phyloP scores from a whole-genome alignment of 257 asterid species.

The Lycium ferocissimum region DNA sequence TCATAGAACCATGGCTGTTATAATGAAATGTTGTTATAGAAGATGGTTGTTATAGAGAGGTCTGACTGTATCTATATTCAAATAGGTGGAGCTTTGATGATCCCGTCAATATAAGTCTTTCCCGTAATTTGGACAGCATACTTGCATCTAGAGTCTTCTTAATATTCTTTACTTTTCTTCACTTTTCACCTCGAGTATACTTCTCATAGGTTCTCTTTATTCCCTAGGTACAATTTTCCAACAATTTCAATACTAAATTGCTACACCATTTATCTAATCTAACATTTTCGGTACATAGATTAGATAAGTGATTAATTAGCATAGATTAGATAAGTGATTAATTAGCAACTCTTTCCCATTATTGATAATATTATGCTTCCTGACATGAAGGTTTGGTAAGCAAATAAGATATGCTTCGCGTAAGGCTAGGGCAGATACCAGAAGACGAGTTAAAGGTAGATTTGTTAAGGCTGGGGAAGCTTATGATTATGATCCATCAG shows the following conservation, averaged over 20 bases:
- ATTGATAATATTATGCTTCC: background rate
- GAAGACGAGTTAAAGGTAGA: constrained; percentile 91
- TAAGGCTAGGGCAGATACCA: constrained; percentile 90
- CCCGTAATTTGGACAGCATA: too few species aligned
- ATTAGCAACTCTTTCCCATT: background rate
- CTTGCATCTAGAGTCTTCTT: background rate
- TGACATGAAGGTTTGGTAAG: constrained; percentile 70
- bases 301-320: background rate
- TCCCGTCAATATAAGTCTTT: too few species aligned
- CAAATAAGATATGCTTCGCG: constrained; percentile 93
- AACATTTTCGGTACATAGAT: background rate
- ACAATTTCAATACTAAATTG: background rate
- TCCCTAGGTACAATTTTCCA: constrained; percentile 9
- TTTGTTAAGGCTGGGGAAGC: constrained; percentile 86
- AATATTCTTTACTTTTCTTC: background rate
- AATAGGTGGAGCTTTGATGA: background rate
- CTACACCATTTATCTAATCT: background rate
- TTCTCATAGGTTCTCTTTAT: background rate
- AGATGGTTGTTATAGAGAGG: too few species aligned
- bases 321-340: constrained; percentile 2
- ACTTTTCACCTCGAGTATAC: background rate
- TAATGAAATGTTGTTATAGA: too few species aligned
- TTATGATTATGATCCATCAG: constrained; percentile 59
- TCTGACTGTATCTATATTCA: background rate
- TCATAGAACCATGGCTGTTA: too few species aligned